phyloP scores from a whole-genome alignment of 306 rosid species.

The Vigna reflexopilosa region DNA sequence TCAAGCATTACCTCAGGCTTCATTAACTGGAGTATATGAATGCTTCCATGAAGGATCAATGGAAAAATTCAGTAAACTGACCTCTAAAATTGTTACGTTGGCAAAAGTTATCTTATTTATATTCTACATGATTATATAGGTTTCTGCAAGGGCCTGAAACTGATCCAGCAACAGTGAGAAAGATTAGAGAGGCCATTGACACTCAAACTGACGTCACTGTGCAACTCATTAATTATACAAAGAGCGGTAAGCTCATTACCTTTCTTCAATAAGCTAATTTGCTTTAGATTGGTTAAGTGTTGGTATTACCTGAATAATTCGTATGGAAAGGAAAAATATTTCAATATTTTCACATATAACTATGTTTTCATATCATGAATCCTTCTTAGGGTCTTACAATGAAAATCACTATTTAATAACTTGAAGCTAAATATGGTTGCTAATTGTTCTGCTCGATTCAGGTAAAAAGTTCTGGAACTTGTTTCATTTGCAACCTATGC shows the following conservation, averaged over 20 bases:
- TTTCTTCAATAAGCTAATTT: neutral
- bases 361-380: neutral
- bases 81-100: neutral
- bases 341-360: constrained; percentile 9
- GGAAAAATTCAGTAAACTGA: neutral
- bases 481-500: constrained; percentile 98
- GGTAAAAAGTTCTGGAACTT: constrained; percentile 98
- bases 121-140: constrained; percentile 53
- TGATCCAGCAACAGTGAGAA: constrained; percentile 85
- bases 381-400: constrained; percentile 17
- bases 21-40: neutral
- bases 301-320: neutral
- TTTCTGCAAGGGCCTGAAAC: constrained; percentile 99
- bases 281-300: neutral
- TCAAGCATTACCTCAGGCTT: constrained; percentile 13
- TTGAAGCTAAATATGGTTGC: constrained; percentile 8
- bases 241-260: constrained; percentile 67
- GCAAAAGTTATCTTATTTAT: neutral
- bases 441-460: constrained; percentile 46
- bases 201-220: constrained; percentile 91
- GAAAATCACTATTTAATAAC: constrained; percentile 27
- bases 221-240: constrained; percentile 93
- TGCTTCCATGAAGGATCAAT: neutral
- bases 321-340: neutral
- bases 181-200: constrained; percentile 92